These are phyloP conservation scores for Vigna hirtella DNA, from an alignment of 306 rosid genomes.

Conservation along the genomic window DNA sequence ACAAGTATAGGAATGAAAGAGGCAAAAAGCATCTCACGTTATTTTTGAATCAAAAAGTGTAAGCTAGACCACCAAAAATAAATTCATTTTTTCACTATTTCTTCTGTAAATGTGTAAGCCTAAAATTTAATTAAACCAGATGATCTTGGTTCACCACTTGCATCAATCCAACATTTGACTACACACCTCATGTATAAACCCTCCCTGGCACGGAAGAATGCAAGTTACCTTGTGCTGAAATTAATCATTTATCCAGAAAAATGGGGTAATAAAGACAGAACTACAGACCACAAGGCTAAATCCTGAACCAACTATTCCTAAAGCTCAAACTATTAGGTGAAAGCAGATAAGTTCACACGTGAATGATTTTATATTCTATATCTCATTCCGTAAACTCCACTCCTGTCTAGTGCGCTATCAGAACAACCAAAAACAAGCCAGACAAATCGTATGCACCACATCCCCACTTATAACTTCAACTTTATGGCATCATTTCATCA, in stretches of 20 bases:
- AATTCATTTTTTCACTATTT: neutral
- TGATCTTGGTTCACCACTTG: neutral
- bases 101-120: neutral
- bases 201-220: neutral
- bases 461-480: slow-evolving; percentile 1
- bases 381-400: slow-evolving; percentile 7
- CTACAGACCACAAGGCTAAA: neutral
- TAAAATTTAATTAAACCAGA: neutral
- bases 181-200: neutral
- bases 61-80: neutral
- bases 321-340: neutral
- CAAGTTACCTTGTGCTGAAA: neutral
- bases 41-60: neutral
- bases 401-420: neutral
- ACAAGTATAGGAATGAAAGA: neutral
- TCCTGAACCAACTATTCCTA: slow-evolving; percentile 3
- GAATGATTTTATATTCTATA: neutral
- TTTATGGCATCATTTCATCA: neutral
- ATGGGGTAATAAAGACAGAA: neutral
- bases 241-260: neutral
- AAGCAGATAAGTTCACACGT: neutral
- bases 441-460: neutral
- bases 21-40: neutral
- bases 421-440: neutral
- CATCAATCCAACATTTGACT: neutral